Evolutionary conservation across 106 monocot genomes (phyloP), one percentile per base, ranked within the genome.

Genomic region (Phalaenopsis equestris): DNA sequence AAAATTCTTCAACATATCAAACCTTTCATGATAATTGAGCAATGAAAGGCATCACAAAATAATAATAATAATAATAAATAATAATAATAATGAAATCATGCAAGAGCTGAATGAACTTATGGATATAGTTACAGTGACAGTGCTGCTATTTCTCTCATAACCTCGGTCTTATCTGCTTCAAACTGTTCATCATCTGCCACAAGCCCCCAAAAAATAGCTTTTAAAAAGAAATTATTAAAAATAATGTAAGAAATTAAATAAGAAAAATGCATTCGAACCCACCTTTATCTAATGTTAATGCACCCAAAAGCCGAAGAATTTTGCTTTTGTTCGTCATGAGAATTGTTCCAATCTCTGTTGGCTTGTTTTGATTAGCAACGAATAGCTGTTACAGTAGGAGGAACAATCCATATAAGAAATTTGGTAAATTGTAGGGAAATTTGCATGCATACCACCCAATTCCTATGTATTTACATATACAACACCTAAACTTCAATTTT

Each of bases 231-330:
- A 11, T 24, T 19, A 2, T 0, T 30, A 15, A 21, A 24, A 49
- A 24, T 2, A 41, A 43, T 30, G 70, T 39, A 4, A 11, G 21
- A 17, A 76, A 48, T 1, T 4, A 42, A 12, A 49, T 10, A 76
- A 24, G 12, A 6, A 30, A 49, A n/a, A 42, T 14, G 16, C 14
- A 5, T 49, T 55, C 8, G 19, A 39, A 57, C 21, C 12, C 81
- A 96, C 98, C 98, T 95, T 94, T 99, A 16, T 99, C 98, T 41
- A 83, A 47, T 75, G 93, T 94, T 58, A 99, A 90, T 78, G 64
- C 88, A 15, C 47, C 68, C 42, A 99, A 88, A 6, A 94, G 80
- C 6, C 94, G 92, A 77, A 94, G 91, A 73, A 99, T 85, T 88
- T 99, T 99, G 84, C 73, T 91, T 83, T 83, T 91, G 80, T 99